Base-by-base conservation (phyloP, 2,329 filamentous ascomycete species). In the Trichoderma hamatum region DNA sequence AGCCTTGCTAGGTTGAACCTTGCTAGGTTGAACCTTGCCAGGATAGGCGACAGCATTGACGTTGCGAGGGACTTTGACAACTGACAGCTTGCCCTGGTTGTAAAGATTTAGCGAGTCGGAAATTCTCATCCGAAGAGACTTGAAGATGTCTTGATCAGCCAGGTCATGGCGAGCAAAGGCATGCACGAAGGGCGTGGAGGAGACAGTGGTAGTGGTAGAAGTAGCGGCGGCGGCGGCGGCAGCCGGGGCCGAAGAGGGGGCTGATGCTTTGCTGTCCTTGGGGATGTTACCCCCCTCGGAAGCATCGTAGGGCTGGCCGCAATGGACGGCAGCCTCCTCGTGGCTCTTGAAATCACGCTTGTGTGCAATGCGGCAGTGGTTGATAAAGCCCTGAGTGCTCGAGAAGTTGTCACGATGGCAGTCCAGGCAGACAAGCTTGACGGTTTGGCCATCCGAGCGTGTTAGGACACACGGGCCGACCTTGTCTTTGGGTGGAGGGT, bases 331-430 rank as follows among this genome's bases (percentile, higher is more conserved):
- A 71, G 96, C 96, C 76, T 94, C 93, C 79, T 98, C 95, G 76
- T 99, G 96, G 74, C 93, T 97, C 81, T 97, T 95, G 84, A 94
- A 98, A 72, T 96, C 94, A 70, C 93, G 88, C 77, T 91, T 92
- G 81, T 99, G 96, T 30, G 94, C 94, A 75, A 99, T 98, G 69
- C 96, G 93, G 78, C 95, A 98, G 78, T 99, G 96, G 77, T 99
- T 99, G 82, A 99, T 96, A 81, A 98, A 98, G n/a, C 96, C 96
- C 80, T 98, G 96, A 0, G 94, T 96, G 82, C 94, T 98, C 68
- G 92, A 94, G 77, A 98, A 98, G 79, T 97, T 93, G 78, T 93
- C 92, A 72, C 95, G 88, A 61, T 93, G 86, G 80, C 96, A 98
- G 78, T 96, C 92, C 70, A 92, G 81, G 83, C 96, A 99, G 72